Percentiles rank a stretch among this genome's conserved stretches.
phyloP scores from a whole-genome alignment of 2,329 filamentous ascomycete species.

The Cryphonectria japonica region DNA sequence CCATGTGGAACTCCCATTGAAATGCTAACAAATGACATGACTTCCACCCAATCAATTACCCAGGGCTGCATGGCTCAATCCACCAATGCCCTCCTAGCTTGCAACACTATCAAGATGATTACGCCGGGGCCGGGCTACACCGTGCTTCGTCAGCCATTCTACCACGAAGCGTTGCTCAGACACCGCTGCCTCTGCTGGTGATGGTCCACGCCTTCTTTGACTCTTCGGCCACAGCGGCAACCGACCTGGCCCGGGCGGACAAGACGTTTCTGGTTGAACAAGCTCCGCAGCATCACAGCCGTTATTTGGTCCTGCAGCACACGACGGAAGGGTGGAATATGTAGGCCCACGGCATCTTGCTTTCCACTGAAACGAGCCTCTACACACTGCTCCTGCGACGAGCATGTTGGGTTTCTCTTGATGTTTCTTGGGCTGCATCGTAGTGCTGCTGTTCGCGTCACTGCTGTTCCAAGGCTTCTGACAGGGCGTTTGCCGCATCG shows the following conservation, averaged over 20 bases:
- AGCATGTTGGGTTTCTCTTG: slow-evolving; percentile 18
- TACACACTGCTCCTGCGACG: slow-evolving; percentile 16
- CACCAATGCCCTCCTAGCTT: too few relatives aligned
- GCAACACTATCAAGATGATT: too few relatives aligned
- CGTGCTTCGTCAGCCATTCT: background rate
- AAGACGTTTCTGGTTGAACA: slow-evolving; percentile 36
- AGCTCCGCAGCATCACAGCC: slow-evolving; percentile 52
- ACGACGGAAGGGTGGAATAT: slow-evolving; percentile 8
- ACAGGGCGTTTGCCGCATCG: too few relatives aligned
- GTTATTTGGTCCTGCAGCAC: slow-evolving; percentile 47
- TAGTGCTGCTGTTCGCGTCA: background rate
- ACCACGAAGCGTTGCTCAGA: background rate
- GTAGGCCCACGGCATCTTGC: background rate
- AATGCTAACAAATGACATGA: too few relatives aligned
- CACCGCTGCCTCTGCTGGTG: background rate
- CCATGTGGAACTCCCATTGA: too few relatives aligned
- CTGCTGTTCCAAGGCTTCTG: too few relatives aligned
- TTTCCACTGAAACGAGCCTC: background rate
- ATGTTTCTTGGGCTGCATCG: slow-evolving; percentile 26
- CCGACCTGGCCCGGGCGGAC: background rate
- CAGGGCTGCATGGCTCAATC: too few relatives aligned
- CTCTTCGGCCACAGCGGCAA: background rate
- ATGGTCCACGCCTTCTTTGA: background rate
- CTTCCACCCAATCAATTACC: too few relatives aligned
- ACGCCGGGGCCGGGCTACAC: background rate